These are phyloP conservation scores for Erodium moschatum DNA, from an alignment of 441 rosid species.

Conservation along the genomic window DNA sequence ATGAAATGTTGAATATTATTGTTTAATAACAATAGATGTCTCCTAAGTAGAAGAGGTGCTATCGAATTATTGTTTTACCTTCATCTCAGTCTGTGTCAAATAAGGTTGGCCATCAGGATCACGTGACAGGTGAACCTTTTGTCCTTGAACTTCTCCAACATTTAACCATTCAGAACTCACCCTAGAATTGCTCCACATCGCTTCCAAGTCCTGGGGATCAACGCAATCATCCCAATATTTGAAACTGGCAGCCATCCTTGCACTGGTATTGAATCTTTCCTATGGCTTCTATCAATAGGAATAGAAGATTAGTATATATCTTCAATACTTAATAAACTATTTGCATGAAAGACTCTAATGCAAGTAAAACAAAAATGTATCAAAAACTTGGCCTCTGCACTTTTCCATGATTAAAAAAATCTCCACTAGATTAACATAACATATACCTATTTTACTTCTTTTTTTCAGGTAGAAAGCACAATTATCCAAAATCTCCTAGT, in stretches of 20 bases:
- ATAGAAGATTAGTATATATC: not conserved
- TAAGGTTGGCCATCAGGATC: conserved; percentile 91
- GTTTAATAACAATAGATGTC: not conserved
- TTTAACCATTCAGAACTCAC: conserved; percentile 73
- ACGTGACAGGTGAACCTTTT: conserved; percentile 74
- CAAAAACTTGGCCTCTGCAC: not conserved
- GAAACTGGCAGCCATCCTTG: conserved; percentile 60
- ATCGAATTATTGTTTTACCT: conserved; percentile 33
- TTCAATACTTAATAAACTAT: not conserved
- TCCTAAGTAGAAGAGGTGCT: not conserved
- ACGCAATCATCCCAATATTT: conserved; percentile 82
- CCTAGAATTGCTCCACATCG: conserved; percentile 73
- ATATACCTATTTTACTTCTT: too few relatives aligned
- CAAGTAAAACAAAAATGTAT: not conserved
- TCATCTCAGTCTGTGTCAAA: conserved; percentile 84
- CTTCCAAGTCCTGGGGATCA: conserved; percentile 54
- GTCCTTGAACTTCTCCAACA: conserved; percentile 74
- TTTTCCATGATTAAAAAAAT: not conserved
- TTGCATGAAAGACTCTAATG: not conserved
- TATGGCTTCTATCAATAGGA: conserved; percentile 15
- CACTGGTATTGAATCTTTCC: conserved; percentile 17
- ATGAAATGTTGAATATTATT: too few relatives aligned
- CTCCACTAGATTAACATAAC: not conserved
- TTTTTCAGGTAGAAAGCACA: too few relatives aligned
- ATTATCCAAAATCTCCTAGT: not conserved